Evolutionary conservation across 352 stramenopile genomes (phyloP).

Genomic region (Lagenidium sp.): DNA sequence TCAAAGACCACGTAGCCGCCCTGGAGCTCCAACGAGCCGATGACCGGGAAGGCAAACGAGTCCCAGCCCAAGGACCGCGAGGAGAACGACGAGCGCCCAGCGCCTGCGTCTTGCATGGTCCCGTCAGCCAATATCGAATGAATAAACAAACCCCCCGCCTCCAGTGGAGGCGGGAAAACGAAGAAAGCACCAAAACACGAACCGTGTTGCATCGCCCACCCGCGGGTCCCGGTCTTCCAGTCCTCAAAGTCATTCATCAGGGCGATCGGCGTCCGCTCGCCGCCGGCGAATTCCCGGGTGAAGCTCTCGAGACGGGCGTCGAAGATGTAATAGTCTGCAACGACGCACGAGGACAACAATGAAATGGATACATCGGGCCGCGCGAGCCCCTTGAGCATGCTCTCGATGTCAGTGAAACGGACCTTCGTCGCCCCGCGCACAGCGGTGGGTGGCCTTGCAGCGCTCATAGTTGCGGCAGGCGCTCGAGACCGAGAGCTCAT

Average conservation of each 20-base stretch:
- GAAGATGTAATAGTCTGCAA: slow-evolving; percentile 77
- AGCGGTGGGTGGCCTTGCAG: slow-evolving; percentile 93
- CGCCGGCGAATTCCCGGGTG: slow-evolving; percentile 74
- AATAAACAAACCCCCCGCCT: too few species aligned
- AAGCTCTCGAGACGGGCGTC: slow-evolving; percentile 57
- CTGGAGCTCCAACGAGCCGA: slow-evolving; percentile 70
- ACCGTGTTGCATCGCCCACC: slow-evolving; percentile 42
- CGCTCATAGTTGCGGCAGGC: slow-evolving; percentile 80
- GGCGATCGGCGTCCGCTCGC: slow-evolving; percentile 48
- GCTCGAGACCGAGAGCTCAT: slow-evolving; percentile 25
- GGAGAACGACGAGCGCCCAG: background rate
- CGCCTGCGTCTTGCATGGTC: too few species aligned
- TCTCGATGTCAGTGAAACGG: slow-evolving; percentile 3
- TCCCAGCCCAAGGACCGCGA: slow-evolving; percentile 29
- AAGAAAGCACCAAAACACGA: too few species aligned
- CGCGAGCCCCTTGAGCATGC: too few species aligned
- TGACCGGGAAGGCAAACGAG: slow-evolving; percentile 50
- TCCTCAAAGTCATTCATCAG: slow-evolving; percentile 95
- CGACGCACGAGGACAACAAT: background rate
- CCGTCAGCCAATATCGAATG: too few species aligned
- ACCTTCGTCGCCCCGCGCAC: slow-evolving; percentile 81
- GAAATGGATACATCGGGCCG: background rate
- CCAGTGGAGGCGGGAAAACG: too few species aligned
- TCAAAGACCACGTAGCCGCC: slow-evolving; percentile 73
- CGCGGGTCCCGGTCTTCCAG: slow-evolving; percentile 87